Evolutionary conservation across 1,139 yeast genomes (phyloP).

Genomic region (Sugiyamaella japonica): DNA sequence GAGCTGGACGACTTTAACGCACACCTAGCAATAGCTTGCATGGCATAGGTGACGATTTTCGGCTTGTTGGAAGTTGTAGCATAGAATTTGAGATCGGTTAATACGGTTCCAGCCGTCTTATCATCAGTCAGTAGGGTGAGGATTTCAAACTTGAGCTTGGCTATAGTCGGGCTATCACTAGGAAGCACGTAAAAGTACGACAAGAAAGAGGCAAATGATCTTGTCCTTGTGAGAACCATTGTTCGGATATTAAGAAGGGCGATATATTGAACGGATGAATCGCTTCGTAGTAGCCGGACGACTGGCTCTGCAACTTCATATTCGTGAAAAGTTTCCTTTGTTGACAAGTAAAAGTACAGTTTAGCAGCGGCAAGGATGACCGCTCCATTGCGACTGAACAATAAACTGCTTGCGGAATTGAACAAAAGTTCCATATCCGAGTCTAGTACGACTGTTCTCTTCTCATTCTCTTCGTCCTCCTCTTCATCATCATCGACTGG

Average conservation of each 20-base stretch:
- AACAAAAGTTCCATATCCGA: slow-evolving; percentile 59
- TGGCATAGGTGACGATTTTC: slow-evolving; percentile 52
- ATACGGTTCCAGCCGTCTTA: slow-evolving; percentile 51
- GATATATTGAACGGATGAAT: slow-evolving; percentile 38
- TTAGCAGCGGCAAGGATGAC: slow-evolving; percentile 64
- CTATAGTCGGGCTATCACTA: slow-evolving; percentile 50
- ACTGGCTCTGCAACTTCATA: slow-evolving; percentile 54
- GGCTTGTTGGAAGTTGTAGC: slow-evolving; percentile 48
- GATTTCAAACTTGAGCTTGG: slow-evolving; percentile 62
- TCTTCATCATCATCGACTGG: slow-evolving; percentile 27
- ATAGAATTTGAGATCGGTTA: slow-evolving; percentile 69
- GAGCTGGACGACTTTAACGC: slow-evolving; percentile 44
- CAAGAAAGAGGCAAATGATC: slow-evolving; percentile 50
- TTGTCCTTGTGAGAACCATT: slow-evolving; percentile 45
- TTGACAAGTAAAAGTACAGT: slow-evolving; percentile 55
- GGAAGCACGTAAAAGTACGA: slow-evolving; percentile 62
- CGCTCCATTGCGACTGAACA: slow-evolving; percentile 55
- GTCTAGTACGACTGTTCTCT: slow-evolving; percentile 43
- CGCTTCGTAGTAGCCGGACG: slow-evolving; percentile 46
- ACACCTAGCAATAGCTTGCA: slow-evolving; percentile 58
- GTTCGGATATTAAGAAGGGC: slow-evolving; percentile 38
- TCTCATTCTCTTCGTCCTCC: not conserved
- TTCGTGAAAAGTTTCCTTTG: slow-evolving; percentile 51
- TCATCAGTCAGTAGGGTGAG: slow-evolving; percentile 53
- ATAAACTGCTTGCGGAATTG: slow-evolving; percentile 47